phyloP scores from a whole-genome alignment of 352 stramenopile genomes.

The Pythium insidiosum region DNA sequence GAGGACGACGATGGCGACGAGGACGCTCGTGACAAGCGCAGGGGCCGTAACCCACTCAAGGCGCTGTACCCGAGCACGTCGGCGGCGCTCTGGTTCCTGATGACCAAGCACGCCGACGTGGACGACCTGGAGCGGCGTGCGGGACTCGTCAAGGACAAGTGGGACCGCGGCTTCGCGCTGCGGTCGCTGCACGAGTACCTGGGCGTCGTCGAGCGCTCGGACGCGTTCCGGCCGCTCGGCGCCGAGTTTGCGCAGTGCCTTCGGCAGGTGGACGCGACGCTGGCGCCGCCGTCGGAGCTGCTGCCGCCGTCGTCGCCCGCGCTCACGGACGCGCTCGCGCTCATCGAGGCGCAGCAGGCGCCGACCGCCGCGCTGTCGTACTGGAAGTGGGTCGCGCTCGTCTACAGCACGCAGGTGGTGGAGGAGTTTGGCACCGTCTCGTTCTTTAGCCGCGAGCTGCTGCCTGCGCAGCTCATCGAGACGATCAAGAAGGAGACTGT shows the following conservation, averaged over 20 bases:
- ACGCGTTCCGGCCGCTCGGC: not conserved
- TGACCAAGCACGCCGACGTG: constrained; percentile 1
- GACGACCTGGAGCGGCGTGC: too few species aligned
- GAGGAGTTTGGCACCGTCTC: constrained; percentile 34
- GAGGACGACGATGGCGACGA: too few species aligned
- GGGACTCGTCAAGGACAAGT: constrained; percentile 1
- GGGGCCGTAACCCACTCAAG: too few species aligned
- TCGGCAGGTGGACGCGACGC: not conserved
- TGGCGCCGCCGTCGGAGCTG: not conserved
- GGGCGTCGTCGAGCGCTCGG: not conserved
- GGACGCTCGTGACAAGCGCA: too few species aligned
- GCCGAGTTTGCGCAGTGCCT: constrained; percentile 1
- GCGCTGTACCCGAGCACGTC: too few species aligned
- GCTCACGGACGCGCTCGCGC: not conserved
- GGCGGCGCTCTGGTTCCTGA: not conserved
- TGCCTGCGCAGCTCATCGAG: constrained; percentile 35
- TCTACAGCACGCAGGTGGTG: constrained; percentile 29
- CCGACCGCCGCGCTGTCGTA: constrained; percentile 11
- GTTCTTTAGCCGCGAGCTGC: constrained; percentile 36
- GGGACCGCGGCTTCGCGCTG: not conserved
- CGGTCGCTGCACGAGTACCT: not conserved
- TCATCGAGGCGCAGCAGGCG: not conserved
- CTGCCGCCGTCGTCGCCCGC: not conserved
- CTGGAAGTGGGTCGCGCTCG: constrained; percentile 28
- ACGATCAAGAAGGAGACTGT: constrained; percentile 36